Base-by-base conservation (phyloP, 768 basidiomycete genomes). In the Lactarius akahatsu region DNA sequence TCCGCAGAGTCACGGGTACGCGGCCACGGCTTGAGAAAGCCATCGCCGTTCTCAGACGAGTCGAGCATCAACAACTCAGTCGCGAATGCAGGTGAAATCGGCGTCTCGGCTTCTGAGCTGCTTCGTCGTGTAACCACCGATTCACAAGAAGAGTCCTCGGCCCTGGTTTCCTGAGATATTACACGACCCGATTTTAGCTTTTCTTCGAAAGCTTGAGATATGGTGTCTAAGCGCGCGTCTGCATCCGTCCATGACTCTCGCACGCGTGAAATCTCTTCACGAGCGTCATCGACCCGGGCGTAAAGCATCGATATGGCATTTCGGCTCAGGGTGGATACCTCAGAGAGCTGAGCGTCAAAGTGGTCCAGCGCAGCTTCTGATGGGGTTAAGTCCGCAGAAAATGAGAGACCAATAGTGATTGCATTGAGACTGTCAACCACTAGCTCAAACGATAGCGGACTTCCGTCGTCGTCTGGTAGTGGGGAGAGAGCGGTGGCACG, bases 341-440 rank as follows among this genome's bases (percentile, higher is more conserved):
- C 83, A 4, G 77, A 73, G 34, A 89, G 74, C 47, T 83, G 71
- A 26, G 76, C 78, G 36, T 80, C 78, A 23, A 89, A 74, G 43
- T 78, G 76, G 50, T 77, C 73, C 54, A 85, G 74, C 45, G 82
- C 78, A 32, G 73, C 70, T 74, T 38, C 75, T 74, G 32, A 76
- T 62, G 66, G 83, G 82, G 28, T 77, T 72, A 16, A 77, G 73
- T 66, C 64, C n/a, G 69, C 55, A 2, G 64, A 28, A 10, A 36
- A 55, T 18, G 67, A 36, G 3, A 73, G 63, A 20, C 80, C 75
- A 8, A 78, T 74, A 13, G 83, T 83, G 11, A 86, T 82, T 4
- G 78, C 71, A 50, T 83, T 83, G 43, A 90, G 81, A 69, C 82
- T 83, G 6, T 82, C 76, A 38, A 91, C 77, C 36, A 89, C 78